phyloP scores from a whole-genome alignment of 345 rosid species.

The Eucalyptus urophylla region DNA sequence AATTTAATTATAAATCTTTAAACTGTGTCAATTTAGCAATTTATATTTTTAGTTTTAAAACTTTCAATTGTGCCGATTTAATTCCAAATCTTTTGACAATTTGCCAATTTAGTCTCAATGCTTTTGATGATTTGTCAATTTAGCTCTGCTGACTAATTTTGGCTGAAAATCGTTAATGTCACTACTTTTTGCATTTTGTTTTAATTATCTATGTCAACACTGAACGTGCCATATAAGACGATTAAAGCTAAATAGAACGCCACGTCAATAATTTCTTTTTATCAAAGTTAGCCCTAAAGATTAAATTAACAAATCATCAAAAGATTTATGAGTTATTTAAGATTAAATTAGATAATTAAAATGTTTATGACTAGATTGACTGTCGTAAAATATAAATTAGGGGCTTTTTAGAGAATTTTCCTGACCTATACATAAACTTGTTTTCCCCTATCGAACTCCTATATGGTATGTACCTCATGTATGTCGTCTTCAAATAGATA shows the following conservation, averaged over 20 bases:
- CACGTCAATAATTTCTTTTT: fast-evolving
- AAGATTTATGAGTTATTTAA: no score
- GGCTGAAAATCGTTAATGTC: fast-evolving
- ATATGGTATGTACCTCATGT: not conserved
- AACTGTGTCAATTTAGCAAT: not conserved
- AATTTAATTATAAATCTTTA: fast-evolving
- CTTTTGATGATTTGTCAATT: no score
- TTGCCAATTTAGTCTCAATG: fast-evolving
- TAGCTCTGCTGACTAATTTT: fast-evolving
- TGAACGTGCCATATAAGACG: fast-evolving
- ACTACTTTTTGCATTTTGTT: not conserved
- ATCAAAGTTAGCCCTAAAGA: not conserved
- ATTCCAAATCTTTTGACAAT: fast-evolving
- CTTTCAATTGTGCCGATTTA: fast-evolving
- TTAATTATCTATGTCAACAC: no score
- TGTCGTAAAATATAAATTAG: fast-evolving
- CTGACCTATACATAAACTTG: fast-evolving
- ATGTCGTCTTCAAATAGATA: not conserved
- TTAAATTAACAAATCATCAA: not conserved
- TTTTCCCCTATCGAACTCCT: not conserved
- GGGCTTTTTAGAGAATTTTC: not conserved
- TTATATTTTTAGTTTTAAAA: no score
- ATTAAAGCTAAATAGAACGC: fast-evolving
- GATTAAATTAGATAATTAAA: not conserved
- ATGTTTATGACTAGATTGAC: no score